Evolutionary conservation across 176 grass and related monocot species (phyloP).

Genomic region (Aegilops speltoides): DNA sequence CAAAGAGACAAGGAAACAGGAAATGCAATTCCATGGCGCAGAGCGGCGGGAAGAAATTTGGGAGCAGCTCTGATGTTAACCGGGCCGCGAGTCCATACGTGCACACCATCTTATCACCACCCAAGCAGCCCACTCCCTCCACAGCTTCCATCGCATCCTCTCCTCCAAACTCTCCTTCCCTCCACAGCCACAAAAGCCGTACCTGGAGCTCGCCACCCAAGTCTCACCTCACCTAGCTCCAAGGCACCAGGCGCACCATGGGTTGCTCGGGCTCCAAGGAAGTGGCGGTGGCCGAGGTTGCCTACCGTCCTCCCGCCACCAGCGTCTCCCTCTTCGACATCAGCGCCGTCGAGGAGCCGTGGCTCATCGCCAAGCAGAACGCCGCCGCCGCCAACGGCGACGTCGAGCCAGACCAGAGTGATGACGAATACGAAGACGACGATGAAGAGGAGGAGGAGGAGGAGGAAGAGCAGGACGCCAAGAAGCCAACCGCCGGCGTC

Average conservation of each 20-base stretch:
- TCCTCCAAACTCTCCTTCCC: background rate
- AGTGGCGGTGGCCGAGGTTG: conserved; percentile 38
- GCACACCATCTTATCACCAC: conserved; percentile 27
- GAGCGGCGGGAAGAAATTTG: background rate
- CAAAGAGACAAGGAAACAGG: background rate
- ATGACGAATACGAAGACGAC: background rate
- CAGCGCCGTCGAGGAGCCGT: conserved; percentile 82
- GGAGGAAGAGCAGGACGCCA: conserved; percentile 4
- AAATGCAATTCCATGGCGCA: conserved; percentile 7
- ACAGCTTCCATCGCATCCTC: conserved; percentile 11
- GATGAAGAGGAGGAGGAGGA: background rate
- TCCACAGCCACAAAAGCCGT: background rate
- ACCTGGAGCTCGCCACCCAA: background rate
- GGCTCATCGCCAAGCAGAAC: conserved; percentile 62
- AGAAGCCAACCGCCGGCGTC: conserved; percentile 48
- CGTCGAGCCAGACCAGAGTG: background rate
- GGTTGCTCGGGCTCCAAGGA: conserved; percentile 75
- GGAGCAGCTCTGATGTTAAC: conserved; percentile 6
- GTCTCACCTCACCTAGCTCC: background rate
- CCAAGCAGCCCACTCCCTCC: conserved; percentile 19
- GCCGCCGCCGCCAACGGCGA: background rate
- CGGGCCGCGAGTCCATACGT: background rate
- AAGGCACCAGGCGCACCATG: conserved; percentile 40
- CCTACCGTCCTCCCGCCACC: conserved; percentile 69
- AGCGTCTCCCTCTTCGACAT: conserved; percentile 88